Evolutionary conservation across 352 stramenopile genomes (phyloP).

Genomic region (Hyaloperonospora brassicae): DNA sequence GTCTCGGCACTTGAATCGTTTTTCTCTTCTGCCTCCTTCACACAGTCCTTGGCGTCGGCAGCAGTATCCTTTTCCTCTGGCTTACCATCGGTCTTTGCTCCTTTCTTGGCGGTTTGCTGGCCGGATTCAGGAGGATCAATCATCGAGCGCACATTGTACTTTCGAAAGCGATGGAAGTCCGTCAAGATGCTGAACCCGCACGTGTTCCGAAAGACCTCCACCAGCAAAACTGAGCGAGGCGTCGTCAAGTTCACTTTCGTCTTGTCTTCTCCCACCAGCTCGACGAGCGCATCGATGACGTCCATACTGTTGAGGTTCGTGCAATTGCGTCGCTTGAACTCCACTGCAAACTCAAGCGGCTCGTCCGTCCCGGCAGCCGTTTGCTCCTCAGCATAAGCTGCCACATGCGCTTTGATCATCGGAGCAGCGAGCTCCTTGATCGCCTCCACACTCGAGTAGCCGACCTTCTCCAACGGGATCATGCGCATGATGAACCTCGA

Average conservation of each 20-base stretch:
- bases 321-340: conserved; percentile 77
- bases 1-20: no score
- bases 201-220: conserved; percentile 73
- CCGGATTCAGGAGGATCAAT: conserved; percentile 47
- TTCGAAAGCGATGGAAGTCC: conserved; percentile 64
- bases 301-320: conserved; percentile 63
- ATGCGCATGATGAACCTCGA: conserved; percentile 69
- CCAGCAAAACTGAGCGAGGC: conserved; percentile 49
- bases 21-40: background rate
- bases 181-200: conserved; percentile 67
- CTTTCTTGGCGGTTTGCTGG: conserved; percentile 25
- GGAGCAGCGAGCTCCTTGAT: conserved; percentile 48
- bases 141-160: conserved; percentile 73
- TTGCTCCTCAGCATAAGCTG: conserved; percentile 26
- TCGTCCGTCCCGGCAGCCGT: conserved; percentile 17
- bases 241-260: conserved; percentile 67
- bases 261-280: conserved; percentile 46
- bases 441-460: conserved; percentile 50
- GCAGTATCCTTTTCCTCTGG: background rate
- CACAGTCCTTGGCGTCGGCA: background rate
- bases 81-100: conserved; percentile 14
- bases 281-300: conserved; percentile 58
- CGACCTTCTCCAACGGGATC: conserved; percentile 67
- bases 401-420: conserved; percentile 44
- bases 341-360: conserved; percentile 41